Conservation (phyloP, 371 early-diverging fungal genomes). For the Mucor racemosus region DNA sequence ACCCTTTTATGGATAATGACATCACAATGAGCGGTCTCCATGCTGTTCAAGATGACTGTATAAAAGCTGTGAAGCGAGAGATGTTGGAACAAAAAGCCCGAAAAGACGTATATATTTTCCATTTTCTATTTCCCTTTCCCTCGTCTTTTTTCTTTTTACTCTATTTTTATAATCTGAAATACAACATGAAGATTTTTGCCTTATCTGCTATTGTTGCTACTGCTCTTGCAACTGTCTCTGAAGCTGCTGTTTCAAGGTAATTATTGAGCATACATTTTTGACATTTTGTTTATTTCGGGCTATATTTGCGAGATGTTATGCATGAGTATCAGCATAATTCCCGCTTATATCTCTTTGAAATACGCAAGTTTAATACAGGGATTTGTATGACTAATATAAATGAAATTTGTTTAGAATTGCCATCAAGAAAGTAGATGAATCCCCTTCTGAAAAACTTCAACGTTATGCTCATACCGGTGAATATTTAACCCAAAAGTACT, state of each 20-base stretch:
- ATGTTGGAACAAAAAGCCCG: conserved; percentile 14
- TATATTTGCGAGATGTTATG: neutral
- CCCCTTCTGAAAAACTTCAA: conserved; percentile 64
- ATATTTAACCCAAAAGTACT: conserved; percentile 79
- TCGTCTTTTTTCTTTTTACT: conserved; percentile 7
- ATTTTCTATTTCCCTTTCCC: conserved; percentile 6
- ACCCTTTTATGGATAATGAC: neutral
- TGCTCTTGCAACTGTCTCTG: conserved; percentile 28
- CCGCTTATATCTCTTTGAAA: neutral
- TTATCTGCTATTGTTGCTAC: conserved; percentile 31
- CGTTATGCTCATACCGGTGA: conserved; percentile 67
- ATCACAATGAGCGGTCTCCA: neutral
- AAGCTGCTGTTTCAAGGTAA: conserved; percentile 38
- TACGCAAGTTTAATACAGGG: neutral
- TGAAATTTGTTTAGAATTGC: conserved; percentile 54
- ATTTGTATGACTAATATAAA: neutral
- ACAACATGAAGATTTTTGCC: conserved; percentile 37
- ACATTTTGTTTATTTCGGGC: neutral
- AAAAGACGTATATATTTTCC: conserved; percentile 9
- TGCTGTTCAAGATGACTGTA: neutral
- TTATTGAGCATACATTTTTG: neutral
- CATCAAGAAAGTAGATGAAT: conserved; percentile 74
- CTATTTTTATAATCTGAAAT: neutral
- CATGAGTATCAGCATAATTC: conserved; percentile 6
- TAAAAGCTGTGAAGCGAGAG: neutral